Evolutionary conservation across 495 filamentous ascomycete species (phyloP).

Genomic region (Ramalina intermedia): DNA sequence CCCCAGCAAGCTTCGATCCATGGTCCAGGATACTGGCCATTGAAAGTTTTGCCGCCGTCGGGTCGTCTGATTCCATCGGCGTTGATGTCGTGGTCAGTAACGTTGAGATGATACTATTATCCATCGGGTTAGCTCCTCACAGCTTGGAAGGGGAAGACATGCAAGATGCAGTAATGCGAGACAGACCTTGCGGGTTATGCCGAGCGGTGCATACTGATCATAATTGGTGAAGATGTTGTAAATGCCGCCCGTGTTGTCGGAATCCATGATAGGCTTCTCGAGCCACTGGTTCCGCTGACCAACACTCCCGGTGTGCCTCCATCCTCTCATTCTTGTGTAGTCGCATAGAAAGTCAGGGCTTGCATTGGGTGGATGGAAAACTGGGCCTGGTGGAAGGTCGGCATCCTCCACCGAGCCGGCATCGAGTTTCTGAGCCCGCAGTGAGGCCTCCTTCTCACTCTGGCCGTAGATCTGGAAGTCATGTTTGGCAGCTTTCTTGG

Average conservation of each 20-base stretch:
- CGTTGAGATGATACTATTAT: background rate
- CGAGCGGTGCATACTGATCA: background rate
- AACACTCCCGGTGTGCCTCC: background rate
- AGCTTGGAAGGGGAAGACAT: background rate
- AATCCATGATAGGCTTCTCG: slow-evolving; percentile 1
- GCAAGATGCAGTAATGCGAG: background rate
- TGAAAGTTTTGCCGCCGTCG: background rate
- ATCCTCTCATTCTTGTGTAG: slow-evolving; percentile 6
- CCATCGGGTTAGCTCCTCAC: background rate
- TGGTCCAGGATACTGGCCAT: slow-evolving; percentile 22
- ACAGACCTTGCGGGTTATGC: background rate
- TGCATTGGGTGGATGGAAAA: slow-evolving; percentile 1
- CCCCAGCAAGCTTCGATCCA: slow-evolving; percentile 29
- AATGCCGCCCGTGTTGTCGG: background rate
- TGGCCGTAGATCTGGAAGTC: background rate
- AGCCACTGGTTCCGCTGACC: background rate
- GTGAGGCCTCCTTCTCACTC: background rate
- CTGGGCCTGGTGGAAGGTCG: background rate
- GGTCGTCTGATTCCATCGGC: background rate
- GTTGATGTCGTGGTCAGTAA: background rate
- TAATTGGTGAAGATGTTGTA: slow-evolving; percentile 7
- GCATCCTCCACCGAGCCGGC: background rate
- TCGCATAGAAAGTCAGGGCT: background rate
- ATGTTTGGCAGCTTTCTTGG: too few species aligned
- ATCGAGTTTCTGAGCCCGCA: too few species aligned